Evolutionary conservation across 192 early-diverging fungal genomes (phyloP), one percentile per base, ranked within the genome.

Genomic region (Coemansia javaensis): DNA sequence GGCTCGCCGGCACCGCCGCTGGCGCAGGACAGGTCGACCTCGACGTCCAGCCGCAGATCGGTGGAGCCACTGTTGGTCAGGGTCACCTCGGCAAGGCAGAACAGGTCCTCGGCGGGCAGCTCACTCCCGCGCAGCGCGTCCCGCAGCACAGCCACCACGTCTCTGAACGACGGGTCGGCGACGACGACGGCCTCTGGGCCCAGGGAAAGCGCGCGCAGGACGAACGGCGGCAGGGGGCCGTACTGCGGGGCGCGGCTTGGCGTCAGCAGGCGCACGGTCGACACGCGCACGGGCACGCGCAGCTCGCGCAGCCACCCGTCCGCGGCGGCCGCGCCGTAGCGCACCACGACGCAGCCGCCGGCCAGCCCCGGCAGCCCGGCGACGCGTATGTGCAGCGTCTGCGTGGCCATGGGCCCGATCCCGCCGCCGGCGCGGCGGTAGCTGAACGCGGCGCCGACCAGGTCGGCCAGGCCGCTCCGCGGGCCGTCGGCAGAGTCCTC

Each of bases 11-110:
- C 23, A 34, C 14, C 32, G 8, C 20, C n/a, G n/a, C n/a, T n/a
- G n/a, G n/a, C n/a, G n/a, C n/a, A 24, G 25, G 64, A 59, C 25
- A 73, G 45, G 27, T 73, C 58, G 10, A 54, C 53, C 23, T 72
- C 56, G 15, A 64, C 38, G 12, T 31, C 24, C 18, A 73, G 35
- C 16, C 49, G 44, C 41, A 73, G 20, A 11, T 53, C 53, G 13
- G 49, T 54, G 5, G 53, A 8, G 12, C 57, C 50, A 9, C 43
- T 34, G 43, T 73, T 73, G 3, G 28, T 30, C 7, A 66, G 23
- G 21, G 60, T 47, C 18, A 66, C 10, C 14, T 64, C 69, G 2
- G 58, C 69, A 32, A 73, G 43, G 15, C 49, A 73, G 20, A 58
- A 66, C 27, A 31, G 32, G 18, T 65, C 62, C 36, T 44, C 51